Base-by-base conservation (phyloP, 768 basidiomycete genomes). In the Kwoniella europaea region DNA sequence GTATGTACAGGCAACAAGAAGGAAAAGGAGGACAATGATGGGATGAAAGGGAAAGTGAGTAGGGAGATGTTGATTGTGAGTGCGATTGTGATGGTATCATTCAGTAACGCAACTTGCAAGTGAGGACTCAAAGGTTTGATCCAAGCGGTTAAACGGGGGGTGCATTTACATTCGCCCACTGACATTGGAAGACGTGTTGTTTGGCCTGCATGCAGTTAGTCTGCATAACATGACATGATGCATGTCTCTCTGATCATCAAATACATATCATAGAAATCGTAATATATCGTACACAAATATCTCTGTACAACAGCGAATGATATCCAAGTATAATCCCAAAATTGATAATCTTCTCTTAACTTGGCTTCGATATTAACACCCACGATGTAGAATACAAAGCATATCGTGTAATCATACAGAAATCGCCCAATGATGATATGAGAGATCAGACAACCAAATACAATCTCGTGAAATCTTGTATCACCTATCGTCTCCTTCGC, bases 81-180 rank as follows among this genome's bases (percentile, higher is more conserved):
- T 12, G 54, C 10, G 24, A 55, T 55, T 24, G 20, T 55, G 54
- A 20, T 10, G 54, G 54, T 22, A 20, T n/a, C 16, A 22, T 55
- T 55, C 13, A 50, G 18, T 50, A 18, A 50, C 18, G 46, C 2
- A 16, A 35, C 35, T 35, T 50, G 9, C 6, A 4, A 15, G 46
- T 50, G 57, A 27, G 57, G 12, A 58, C 24, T 58, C 24, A 58
- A 58, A 58, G 57, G 35, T 35, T 50, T 50, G 46, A 50, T 50
- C 7, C 46, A 18, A 50, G 46, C 46, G 6, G 5, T 50, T 50
- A 50, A 50, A 6, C 35, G 35, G 35, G 6, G 7, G 35, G 35
- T 6, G 6, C 35, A 35, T 35, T 35, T 35, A 35, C 35, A 35
- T 35, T 9, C 35, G 7, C 35, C 6, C 35, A 6, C 35, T 35